A percentile compares a stretch with the other conserved stretches of the same genome.
Conservation (phyloP, 2,329 filamentous ascomycete species). For the Fusarium oligoseptatum region DNA sequence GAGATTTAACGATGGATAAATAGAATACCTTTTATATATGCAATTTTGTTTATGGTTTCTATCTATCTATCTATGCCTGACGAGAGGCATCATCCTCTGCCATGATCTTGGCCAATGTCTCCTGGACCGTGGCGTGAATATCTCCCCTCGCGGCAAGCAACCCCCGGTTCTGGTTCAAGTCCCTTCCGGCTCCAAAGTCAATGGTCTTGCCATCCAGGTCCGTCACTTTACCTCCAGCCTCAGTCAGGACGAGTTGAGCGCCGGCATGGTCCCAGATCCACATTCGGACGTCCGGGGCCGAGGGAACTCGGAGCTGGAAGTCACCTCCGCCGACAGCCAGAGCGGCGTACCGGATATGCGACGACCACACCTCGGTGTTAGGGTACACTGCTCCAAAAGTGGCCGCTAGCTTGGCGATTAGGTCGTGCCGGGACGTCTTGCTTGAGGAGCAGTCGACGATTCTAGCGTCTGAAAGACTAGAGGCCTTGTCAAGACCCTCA, state of each 20-base stretch:
- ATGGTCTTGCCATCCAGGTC: slow-evolving; percentile 58
- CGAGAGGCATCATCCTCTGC: slow-evolving; percentile 26
- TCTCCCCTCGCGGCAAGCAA: slow-evolving; percentile 59
- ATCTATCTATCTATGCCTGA: background rate
- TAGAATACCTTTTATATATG: background rate
- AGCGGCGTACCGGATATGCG: slow-evolving; percentile 56
- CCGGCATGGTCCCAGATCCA: slow-evolving; percentile 69
- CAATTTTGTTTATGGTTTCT: background rate
- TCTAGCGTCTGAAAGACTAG: slow-evolving; percentile 43
- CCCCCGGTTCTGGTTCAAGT: slow-evolving; percentile 51
- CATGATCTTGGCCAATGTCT: slow-evolving; percentile 40
- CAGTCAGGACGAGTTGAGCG: slow-evolving; percentile 68
- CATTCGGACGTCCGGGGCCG: slow-evolving; percentile 35
- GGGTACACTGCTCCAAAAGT: slow-evolving; percentile 51
- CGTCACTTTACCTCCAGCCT: slow-evolving; percentile 66
- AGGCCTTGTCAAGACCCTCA: slow-evolving; percentile 33
- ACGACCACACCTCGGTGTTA: slow-evolving; percentile 56
- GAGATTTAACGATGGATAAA: slow-evolving; percentile 2
- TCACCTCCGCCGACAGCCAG: slow-evolving; percentile 55
- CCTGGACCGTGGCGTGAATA: slow-evolving; percentile 58
- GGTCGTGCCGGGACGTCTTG: slow-evolving; percentile 49
- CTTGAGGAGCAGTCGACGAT: slow-evolving; percentile 53
- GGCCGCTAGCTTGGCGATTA: slow-evolving; percentile 48
- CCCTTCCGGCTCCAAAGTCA: slow-evolving; percentile 54
- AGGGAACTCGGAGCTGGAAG: slow-evolving; percentile 51